Base-by-base conservation (phyloP, 2,329 filamentous ascomycete genomes). In the Neonectria magnoliae region DNA sequence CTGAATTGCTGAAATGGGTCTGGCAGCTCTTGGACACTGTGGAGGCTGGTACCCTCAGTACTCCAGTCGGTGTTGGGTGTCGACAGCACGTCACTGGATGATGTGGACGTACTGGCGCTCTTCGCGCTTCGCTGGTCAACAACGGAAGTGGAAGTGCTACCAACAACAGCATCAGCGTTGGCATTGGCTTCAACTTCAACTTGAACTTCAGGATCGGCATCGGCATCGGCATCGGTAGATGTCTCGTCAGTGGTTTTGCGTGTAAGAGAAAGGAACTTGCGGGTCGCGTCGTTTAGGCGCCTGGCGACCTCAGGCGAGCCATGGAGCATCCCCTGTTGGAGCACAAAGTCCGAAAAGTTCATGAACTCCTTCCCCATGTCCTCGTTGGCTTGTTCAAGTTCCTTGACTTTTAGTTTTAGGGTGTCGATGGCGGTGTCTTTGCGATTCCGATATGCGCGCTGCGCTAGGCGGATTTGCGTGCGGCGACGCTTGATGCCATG, bases 401-500 rank as follows among this genome's bases (percentile, higher is more conserved):
- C 84, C 58, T 89, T 82, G 27, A 95, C 92, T 65, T 90, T 86
- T 58, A 87, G 85, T 75, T 93, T 90, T 11, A 97, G 83, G 1
- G 87, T 88, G 29, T 88, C 86, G 60, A 97, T 95, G 5, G 92
- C 91, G 22, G 87, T 90, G 75, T 97, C 94, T 79, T 97, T 97
- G 56, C 94, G 90, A 73, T 91, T 88, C 16, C 94, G 88, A 75
- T 97, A 97, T 1, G 93, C 93, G 69, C 93, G 85, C 77, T 97
- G 94, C 2, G 94, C 94, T 59, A 95, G 86, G 25, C 94, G 90
- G 68, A 97, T 96, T 76, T 97, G 94, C 5, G 93, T 95, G 59
- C 94, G 88, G 57, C 94, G 91, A 66, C 93, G 90, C 91, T 92
- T 44, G 44, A 29, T 52, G 65, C 50, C 22, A 66, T 67, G 66